Conservation (phyloP, 345 rosid species). For the Arabidopsis thaliana region DNA sequence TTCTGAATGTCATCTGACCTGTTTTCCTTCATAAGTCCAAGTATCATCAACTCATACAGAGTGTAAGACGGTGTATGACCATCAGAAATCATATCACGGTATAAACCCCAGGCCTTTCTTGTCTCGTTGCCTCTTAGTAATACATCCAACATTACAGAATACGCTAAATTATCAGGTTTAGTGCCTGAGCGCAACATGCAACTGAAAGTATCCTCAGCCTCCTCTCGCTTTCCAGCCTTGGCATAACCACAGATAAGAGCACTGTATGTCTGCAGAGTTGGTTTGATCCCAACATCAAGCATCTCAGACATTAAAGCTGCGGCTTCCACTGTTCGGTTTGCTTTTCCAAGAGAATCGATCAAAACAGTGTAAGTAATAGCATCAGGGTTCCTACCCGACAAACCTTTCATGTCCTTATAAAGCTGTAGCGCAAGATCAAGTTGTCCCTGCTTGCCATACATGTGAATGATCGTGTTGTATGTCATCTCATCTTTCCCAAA, state of each 20-base stretch:
- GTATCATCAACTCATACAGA: slow-evolving; percentile 65
- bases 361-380: slow-evolving; percentile 85
- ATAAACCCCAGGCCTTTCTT: slow-evolving; percentile 65
- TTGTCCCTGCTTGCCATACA: slow-evolving; percentile 93
- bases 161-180: slow-evolving; percentile 82
- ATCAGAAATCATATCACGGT: slow-evolving; percentile 68
- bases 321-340: slow-evolving; percentile 72
- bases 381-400: slow-evolving; percentile 75
- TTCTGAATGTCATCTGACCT: slow-evolving; percentile 63
- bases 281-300: slow-evolving; percentile 81
- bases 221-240: slow-evolving; percentile 77
- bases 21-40: slow-evolving; percentile 57
- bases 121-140: slow-evolving; percentile 66
- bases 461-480: slow-evolving; percentile 88
- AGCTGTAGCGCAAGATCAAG: slow-evolving; percentile 74
- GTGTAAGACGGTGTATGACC: slow-evolving; percentile 60
- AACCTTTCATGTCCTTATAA: slow-evolving; percentile 77
- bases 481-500: slow-evolving; percentile 89
- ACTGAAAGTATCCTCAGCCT: slow-evolving; percentile 78
- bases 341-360: slow-evolving; percentile 94
- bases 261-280: slow-evolving; percentile 85
- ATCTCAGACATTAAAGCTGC: slow-evolving; percentile 87
- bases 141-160: slow-evolving; percentile 87
- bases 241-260: slow-evolving; percentile 97
- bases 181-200: slow-evolving; percentile 84